Evolutionary conservation across 352 stramenopile species (phyloP).

Genomic region (Pythium sp.): DNA sequence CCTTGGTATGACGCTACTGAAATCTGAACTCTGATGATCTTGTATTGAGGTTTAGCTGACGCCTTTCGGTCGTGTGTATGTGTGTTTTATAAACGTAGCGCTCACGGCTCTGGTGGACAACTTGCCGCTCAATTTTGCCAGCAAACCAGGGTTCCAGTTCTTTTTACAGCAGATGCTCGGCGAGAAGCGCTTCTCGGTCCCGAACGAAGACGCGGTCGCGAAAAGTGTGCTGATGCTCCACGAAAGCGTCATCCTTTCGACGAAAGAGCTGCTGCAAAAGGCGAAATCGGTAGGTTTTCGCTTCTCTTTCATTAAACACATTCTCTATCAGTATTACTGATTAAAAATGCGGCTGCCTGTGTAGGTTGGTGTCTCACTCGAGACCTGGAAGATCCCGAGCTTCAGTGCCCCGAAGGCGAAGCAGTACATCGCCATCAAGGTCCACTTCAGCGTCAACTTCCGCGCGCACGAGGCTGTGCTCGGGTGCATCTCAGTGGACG

Average conservation of each 20-base stretch:
- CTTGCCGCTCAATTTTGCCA: slow-evolving; percentile 56
- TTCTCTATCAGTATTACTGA: not conserved
- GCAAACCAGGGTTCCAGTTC: slow-evolving; percentile 65
- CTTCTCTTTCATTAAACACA: not conserved
- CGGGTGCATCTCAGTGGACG: slow-evolving; percentile 46
- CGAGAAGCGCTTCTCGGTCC: slow-evolving; percentile 61
- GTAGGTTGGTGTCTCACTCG: slow-evolving; percentile 61
- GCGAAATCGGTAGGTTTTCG: slow-evolving; percentile 41
- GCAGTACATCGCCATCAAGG: slow-evolving; percentile 65
- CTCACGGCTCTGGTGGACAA: slow-evolving; percentile 77
- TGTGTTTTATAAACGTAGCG: slow-evolving; percentile 24
- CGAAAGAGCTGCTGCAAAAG: slow-evolving; percentile 58
- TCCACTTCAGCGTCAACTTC: slow-evolving; percentile 81
- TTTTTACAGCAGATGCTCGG: slow-evolving; percentile 60
- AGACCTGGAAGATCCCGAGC: slow-evolving; percentile 55
- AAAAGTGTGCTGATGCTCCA: slow-evolving; percentile 72
- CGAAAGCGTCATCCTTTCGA: slow-evolving; percentile 64
- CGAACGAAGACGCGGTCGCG: slow-evolving; percentile 50
- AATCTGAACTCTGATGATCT: not conserved
- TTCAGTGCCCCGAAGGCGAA: slow-evolving; percentile 26
- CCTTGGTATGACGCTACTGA: slow-evolving; percentile 30
- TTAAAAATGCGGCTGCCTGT: not conserved
- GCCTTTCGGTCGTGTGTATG: no score
- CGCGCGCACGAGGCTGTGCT: slow-evolving; percentile 61
- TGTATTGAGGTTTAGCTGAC: not conserved